phyloP scores from a whole-genome alignment of 2,329 filamentous ascomycete genomes.

The Sordariomycetes sp. region DNA sequence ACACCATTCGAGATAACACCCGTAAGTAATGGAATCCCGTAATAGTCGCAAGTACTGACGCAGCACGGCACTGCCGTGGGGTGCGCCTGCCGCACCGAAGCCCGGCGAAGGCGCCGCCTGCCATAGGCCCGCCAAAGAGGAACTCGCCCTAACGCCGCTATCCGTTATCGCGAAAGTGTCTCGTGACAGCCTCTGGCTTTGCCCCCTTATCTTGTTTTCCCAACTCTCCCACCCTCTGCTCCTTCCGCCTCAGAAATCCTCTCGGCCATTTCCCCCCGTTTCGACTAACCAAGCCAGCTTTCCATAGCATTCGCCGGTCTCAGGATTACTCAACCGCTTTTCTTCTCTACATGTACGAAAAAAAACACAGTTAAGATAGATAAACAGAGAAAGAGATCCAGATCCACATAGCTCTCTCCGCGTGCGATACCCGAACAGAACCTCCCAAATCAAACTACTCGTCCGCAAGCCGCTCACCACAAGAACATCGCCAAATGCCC shows the following conservation, averaged over 20 bases:
- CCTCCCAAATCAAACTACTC: background rate
- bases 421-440: background rate
- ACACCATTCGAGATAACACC: too few relatives aligned
- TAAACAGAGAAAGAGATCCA: background rate
- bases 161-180: background rate
- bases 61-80: background rate
- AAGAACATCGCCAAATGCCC: background rate
- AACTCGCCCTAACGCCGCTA: background rate
- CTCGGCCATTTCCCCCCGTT: background rate
- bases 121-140: background rate
- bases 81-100: background rate
- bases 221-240: background rate
- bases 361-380: background rate
- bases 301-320: background rate
- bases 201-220: background rate
- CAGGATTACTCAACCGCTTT: background rate
- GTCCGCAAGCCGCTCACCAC: background rate
- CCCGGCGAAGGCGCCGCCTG: background rate
- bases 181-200: background rate
- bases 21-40: background rate
- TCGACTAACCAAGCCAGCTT: background rate
- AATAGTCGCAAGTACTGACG: background rate
- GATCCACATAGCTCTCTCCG: background rate
- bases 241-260: background rate
- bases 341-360: background rate